Percentiles rank a stretch among this genome's conserved stretches.
Evolutionary conservation across 176 grass and related monocot genomes (phyloP).

Genomic region (Oryza coarctata): DNA sequence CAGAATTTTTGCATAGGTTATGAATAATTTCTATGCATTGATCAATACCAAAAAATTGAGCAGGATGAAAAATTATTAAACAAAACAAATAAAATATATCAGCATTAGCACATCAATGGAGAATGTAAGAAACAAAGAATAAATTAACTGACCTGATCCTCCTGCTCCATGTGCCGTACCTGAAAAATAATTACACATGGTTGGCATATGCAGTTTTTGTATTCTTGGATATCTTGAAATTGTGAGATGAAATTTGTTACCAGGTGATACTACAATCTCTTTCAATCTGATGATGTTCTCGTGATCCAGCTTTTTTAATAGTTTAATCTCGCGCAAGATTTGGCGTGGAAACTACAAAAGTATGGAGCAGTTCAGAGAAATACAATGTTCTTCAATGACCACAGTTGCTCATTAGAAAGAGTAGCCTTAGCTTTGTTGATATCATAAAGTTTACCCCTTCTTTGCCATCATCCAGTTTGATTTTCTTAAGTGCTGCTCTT

Average conservation of each 20-base stretch:
- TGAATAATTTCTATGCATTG: background rate
- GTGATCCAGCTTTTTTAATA: slow-evolving; percentile 82
- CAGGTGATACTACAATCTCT: slow-evolving; percentile 81
- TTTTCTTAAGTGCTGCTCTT: slow-evolving; percentile 83
- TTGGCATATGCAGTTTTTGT: background rate
- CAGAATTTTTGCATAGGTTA: slow-evolving; percentile 12
- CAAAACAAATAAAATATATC: background rate
- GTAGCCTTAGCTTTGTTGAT: slow-evolving; percentile 15
- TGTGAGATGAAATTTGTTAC: slow-evolving; percentile 45
- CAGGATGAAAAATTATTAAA: slow-evolving; percentile 10
- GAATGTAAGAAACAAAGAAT: slow-evolving; percentile 28
- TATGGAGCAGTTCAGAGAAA: slow-evolving; percentile 23
- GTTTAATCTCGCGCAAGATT: slow-evolving; percentile 80
- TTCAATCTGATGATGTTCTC: slow-evolving; percentile 81
- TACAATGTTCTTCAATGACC: slow-evolving; percentile 13
- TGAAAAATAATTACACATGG: slow-evolving; percentile 32
- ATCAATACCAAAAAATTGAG: background rate
- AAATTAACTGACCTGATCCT: slow-evolving; percentile 40
- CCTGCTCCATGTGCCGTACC: slow-evolving; percentile 45
- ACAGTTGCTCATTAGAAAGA: slow-evolving; percentile 11
- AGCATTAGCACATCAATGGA: slow-evolving; percentile 7
- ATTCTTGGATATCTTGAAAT: slow-evolving; percentile 23
- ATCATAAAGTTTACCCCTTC: slow-evolving; percentile 63
- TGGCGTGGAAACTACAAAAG: slow-evolving; percentile 70
- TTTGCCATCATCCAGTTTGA: slow-evolving; percentile 78